Evolutionary conservation across 345 rosid genomes (phyloP).

Genomic region (Brassica cretica): DNA sequence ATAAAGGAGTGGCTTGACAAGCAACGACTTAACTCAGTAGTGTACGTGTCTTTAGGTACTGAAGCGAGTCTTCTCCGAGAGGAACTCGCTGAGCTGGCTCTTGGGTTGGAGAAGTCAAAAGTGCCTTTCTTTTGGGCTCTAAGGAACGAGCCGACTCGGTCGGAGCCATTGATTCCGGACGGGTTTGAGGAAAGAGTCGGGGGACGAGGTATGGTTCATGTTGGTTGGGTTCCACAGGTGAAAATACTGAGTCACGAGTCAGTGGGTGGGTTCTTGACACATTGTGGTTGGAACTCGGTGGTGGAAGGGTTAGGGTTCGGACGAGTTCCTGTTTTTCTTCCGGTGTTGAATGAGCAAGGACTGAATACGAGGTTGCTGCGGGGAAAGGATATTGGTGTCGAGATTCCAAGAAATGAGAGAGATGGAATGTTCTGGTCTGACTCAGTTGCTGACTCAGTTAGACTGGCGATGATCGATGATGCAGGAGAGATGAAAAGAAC

Average conservation of each 20-base stretch:
- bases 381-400: constrained; percentile 43
- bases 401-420: constrained; percentile 38
- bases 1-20: constrained; percentile 47
- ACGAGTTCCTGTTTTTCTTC: constrained; percentile 40
- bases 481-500: constrained; percentile 27
- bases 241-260: constrained; percentile 44
- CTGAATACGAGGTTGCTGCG: constrained; percentile 44
- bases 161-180: constrained; percentile 25
- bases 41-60: constrained; percentile 53
- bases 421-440: constrained; percentile 46
- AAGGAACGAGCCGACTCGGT: constrained; percentile 30
- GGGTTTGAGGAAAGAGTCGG: constrained; percentile 40
- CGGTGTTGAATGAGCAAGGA: constrained; percentile 51
- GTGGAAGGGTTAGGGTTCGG: constrained; percentile 48
- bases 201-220: constrained; percentile 38
- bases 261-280: constrained; percentile 49
- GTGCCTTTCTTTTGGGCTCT: constrained; percentile 54
- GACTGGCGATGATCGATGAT: constrained; percentile 36
- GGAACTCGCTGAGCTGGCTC: constrained; percentile 44
- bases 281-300: constrained; percentile 50
- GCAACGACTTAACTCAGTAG: constrained; percentile 42
- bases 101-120: constrained; percentile 50
- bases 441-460: constrained; percentile 45
- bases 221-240: constrained; percentile 46
- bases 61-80: constrained; percentile 40